These are phyloP conservation scores for Rhododendron mucronatum DNA, from an alignment of 148 eudicot species.

Conservation along the genomic window DNA sequence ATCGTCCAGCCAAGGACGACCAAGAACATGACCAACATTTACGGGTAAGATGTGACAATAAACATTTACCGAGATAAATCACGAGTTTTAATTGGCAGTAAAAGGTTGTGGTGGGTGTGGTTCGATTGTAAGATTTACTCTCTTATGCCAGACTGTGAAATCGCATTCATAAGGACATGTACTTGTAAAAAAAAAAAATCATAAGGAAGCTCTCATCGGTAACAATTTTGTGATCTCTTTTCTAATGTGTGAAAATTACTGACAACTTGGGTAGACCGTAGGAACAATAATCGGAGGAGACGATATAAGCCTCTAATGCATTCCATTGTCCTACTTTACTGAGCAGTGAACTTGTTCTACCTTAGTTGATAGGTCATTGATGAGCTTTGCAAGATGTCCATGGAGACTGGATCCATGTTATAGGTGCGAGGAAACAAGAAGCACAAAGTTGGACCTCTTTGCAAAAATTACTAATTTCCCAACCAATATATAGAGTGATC, in stretches of 20 bases:
- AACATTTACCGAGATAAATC: background rate
- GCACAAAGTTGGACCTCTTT: background rate
- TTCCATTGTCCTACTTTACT: background rate
- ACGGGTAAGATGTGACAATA: background rate
- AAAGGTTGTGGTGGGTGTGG: background rate
- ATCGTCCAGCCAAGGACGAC: background rate
- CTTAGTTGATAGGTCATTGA: background rate
- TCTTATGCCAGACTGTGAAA: background rate
- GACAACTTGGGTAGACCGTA: background rate
- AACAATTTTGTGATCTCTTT: background rate
- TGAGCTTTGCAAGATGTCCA: background rate
- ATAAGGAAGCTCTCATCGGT: background rate
- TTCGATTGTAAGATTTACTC: background rate
- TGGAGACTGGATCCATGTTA: background rate
- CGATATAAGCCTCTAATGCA: background rate
- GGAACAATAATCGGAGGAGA: background rate
- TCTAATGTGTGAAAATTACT: background rate
- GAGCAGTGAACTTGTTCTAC: background rate
- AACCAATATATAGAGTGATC: background rate
- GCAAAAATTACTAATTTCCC: background rate
- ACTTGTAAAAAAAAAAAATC: background rate
- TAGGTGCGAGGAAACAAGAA: background rate
- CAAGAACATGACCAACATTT: background rate
- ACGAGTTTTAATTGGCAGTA: background rate
- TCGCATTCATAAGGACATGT: background rate